Evolutionary conservation across 1,139 yeast genomes (phyloP).

Genomic region (Saccharomyces hybrid): DNA sequence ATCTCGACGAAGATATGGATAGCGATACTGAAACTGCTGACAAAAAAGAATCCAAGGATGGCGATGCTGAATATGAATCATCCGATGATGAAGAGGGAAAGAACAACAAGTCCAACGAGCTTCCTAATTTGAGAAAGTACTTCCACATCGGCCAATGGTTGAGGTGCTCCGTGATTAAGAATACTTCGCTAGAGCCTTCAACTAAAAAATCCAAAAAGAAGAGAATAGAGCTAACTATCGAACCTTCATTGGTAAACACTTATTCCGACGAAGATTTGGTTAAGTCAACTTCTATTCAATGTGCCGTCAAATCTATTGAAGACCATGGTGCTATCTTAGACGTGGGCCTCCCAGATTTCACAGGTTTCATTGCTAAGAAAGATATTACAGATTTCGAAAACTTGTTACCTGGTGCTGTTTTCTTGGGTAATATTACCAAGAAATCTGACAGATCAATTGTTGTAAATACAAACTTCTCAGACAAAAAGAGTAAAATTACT

Average conservation of each 20-base stretch:
- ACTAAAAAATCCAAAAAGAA: constrained; percentile 38
- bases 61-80: constrained; percentile 31
- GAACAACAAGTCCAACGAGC: constrained; percentile 34
- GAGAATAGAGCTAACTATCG: constrained; percentile 65
- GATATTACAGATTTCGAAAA: constrained; percentile 38
- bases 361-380: constrained; percentile 74
- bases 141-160: constrained; percentile 81
- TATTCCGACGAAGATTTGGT: constrained; percentile 56
- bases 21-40: constrained; percentile 24
- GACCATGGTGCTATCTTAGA: constrained; percentile 84
- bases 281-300: constrained; percentile 61
- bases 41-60: constrained; percentile 23
- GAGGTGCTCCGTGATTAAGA: constrained; percentile 60
- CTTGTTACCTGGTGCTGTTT: constrained; percentile 40
- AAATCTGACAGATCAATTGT: constrained; percentile 55
- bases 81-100: constrained; percentile 31
- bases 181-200: constrained; percentile 34
- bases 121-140: constrained; percentile 49
- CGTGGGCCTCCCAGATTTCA: constrained; percentile 49
- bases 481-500: constrained; percentile 42
- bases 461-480: constrained; percentile 39
- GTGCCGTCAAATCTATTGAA: constrained; percentile 69
- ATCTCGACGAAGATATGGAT: constrained; percentile 40
- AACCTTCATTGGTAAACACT: constrained; percentile 65
- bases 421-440: constrained; percentile 43